These are phyloP conservation scores for Brassica juncea DNA, from an alignment of 345 rosid genomes.

Conservation along the genomic window DNA sequence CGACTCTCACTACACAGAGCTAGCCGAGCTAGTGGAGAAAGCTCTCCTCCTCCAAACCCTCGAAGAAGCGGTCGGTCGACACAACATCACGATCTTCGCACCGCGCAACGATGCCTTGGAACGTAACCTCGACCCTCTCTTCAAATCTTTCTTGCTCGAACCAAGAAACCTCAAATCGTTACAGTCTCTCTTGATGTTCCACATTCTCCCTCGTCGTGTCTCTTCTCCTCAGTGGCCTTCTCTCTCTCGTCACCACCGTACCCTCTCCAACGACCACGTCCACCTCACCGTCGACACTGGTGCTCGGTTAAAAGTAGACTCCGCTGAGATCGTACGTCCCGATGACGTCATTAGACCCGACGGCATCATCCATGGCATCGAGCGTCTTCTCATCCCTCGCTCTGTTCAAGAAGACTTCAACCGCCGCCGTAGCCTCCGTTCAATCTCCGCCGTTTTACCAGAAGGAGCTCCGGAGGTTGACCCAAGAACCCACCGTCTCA, in stretches of 20 bases:
- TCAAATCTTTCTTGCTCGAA: conserved; percentile 88
- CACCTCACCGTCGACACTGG: conserved; percentile 45
- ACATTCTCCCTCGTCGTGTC: conserved; percentile 70
- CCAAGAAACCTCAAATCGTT: conserved; percentile 84
- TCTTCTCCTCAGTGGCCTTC: conserved; percentile 58
- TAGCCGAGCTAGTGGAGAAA: conserved; percentile 86
- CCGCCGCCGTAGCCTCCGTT: conserved; percentile 56
- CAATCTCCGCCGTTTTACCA: conserved; percentile 70
- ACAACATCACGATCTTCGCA: conserved; percentile 93
- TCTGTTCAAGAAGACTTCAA: conserved; percentile 78
- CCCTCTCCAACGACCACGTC: conserved; percentile 53
- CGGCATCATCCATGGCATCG: conserved; percentile 77
- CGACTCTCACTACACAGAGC: conserved; percentile 91
- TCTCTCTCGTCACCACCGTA: conserved; percentile 37
- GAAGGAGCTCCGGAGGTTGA: conserved; percentile 78
- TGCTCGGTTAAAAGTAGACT: conserved; percentile 42
- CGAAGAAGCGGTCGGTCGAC: conserved; percentile 77
- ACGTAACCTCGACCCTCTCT: conserved; percentile 78
- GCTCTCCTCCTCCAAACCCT: conserved; percentile 88
- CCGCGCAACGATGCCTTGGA: conserved; percentile 86
- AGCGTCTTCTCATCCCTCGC: conserved; percentile 60
- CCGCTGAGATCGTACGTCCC: conserved; percentile 48
- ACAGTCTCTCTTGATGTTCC: conserved; percentile 69
- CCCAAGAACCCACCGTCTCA: conserved; percentile 67
- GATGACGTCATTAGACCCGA: conserved; percentile 61